A percentile compares a stretch with the other conserved stretches of the same genome.
Evolutionary conservation across 2,329 filamentous ascomycete species (phyloP).

Genomic region (Cercospora sesami): DNA sequence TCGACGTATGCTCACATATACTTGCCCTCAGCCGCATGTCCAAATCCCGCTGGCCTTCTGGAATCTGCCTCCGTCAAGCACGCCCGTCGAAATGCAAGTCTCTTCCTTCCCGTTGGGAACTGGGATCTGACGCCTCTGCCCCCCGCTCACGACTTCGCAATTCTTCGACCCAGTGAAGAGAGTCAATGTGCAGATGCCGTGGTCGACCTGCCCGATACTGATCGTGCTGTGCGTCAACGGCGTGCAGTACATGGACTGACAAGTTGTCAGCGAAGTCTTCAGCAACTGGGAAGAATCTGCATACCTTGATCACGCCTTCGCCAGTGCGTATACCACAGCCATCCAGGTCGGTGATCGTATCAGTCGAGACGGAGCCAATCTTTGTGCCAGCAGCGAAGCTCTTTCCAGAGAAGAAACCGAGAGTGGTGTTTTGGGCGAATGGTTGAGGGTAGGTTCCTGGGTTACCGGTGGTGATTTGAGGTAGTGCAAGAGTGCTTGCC

Average conservation of each 20-base stretch:
- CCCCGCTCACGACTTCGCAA: constrained; percentile 23
- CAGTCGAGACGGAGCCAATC: background rate
- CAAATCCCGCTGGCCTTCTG: constrained; percentile 30
- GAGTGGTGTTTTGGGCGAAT: constrained; percentile 17
- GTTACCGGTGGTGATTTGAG: constrained; percentile 15
- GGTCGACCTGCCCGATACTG: constrained; percentile 22
- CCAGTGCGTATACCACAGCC: constrained; percentile 12
- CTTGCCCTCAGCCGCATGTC: constrained; percentile 27
- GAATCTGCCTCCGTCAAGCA: constrained; percentile 31
- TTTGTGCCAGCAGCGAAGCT: constrained; percentile 7
- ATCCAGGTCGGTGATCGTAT: background rate
- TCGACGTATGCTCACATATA: background rate
- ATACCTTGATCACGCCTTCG: constrained; percentile 13
- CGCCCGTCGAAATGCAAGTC: constrained; percentile 28
- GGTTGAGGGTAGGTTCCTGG: constrained; percentile 8
- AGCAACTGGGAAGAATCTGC: background rate
- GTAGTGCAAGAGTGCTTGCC: constrained; percentile 6
- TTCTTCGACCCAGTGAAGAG: constrained; percentile 23
- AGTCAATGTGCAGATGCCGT: constrained; percentile 29
- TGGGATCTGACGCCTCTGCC: constrained; percentile 16
- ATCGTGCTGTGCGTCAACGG: constrained; percentile 17
- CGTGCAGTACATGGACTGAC: constrained; percentile 18
- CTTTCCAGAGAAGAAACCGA: constrained; percentile 18
- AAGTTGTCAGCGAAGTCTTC: background rate
- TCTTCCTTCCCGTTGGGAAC: constrained; percentile 21